Conservation (phyloP, 768 basidiomycete species). For the Rhodosporidiobolus sp. region DNA sequence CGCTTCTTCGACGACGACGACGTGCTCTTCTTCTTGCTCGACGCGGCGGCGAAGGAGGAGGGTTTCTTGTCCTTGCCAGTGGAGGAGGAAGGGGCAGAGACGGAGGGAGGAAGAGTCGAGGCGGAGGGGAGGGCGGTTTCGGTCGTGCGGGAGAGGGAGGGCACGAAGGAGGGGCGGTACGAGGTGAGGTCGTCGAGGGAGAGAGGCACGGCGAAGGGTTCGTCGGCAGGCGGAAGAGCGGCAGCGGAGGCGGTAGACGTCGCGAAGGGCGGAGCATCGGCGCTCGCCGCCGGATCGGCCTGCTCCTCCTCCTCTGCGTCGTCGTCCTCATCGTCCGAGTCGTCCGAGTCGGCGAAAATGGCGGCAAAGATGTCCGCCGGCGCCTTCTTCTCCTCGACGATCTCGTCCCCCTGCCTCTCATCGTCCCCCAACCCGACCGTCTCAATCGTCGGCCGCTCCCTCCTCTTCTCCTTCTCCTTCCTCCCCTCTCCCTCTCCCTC, state of each 20-base stretch:
- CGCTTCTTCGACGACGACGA: conserved; percentile 42
- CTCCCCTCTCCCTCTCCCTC: conserved; percentile 49
- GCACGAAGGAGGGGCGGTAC: conserved; percentile 86
- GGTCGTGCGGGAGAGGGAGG: conserved; percentile 48
- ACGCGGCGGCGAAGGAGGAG: too few relatives aligned
- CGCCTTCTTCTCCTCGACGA: conserved; percentile 80
- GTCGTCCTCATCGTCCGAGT: conserved; percentile 73
- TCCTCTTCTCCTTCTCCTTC: conserved; percentile 54
- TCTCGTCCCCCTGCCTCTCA: conserved; percentile 80
- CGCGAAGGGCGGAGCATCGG: background rate
- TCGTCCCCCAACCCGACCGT: conserved; percentile 92
- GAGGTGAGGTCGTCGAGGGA: conserved; percentile 52
- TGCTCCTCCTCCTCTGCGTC: conserved; percentile 46
- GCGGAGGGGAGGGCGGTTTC: background rate
- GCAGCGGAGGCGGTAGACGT: background rate
- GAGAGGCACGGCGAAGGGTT: conserved; percentile 14
- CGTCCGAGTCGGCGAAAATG: conserved; percentile 93
- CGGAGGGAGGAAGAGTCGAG: background rate
- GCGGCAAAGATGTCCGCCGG: conserved; percentile 93
- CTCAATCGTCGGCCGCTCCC: conserved; percentile 54
- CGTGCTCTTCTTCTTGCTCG: too few relatives aligned
- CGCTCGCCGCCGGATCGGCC: conserved; percentile 16
- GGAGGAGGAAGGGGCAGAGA: conserved; percentile 52
- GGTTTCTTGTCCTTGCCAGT: conserved; percentile 54
- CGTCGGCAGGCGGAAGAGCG: conserved; percentile 19